Evolutionary conservation across 139 green algal genomes (phyloP).

Genomic region (Haematococcus lacustris): DNA sequence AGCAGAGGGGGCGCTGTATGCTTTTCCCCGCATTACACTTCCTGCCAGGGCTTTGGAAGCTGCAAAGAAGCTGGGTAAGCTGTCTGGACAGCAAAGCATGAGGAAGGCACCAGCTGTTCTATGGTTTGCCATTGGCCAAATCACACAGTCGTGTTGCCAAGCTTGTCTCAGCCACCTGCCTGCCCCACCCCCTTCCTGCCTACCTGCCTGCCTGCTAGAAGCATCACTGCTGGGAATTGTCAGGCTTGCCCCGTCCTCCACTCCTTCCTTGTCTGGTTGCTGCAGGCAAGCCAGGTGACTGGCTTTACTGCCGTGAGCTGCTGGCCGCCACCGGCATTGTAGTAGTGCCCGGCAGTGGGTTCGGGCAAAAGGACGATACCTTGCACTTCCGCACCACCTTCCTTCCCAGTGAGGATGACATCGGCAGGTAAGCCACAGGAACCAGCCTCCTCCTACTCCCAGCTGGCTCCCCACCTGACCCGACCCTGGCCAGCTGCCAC

Average conservation of each 20-base stretch:
- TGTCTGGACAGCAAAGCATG: too few relatives aligned
- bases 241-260: too few relatives aligned
- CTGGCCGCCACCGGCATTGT: constrained; percentile 86
- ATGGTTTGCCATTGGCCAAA: too few relatives aligned
- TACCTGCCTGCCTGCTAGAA: too few relatives aligned
- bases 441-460: too few relatives aligned
- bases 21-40: constrained; percentile 60
- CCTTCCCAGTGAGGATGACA: constrained; percentile 70
- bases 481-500: too few relatives aligned
- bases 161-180: too few relatives aligned
- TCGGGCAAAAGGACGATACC: constrained; percentile 69
- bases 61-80: constrained; percentile 1
- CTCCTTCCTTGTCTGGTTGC: background rate
- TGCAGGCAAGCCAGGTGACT: constrained; percentile 80
- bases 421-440: too few relatives aligned
- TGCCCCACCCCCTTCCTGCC: too few relatives aligned
- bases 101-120: too few relatives aligned
- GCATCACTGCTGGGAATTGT: constrained; percentile 1
- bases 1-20: constrained; percentile 69
- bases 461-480: too few relatives aligned
- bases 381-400: constrained; percentile 79
- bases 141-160: too few relatives aligned
- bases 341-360: constrained; percentile 84
- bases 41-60: constrained; percentile 42
- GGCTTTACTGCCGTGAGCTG: constrained; percentile 87